Evolutionary conservation across 345 rosid species (phyloP), one percentile per base, ranked within the genome.

Genomic region (Microcos paniculata): DNA sequence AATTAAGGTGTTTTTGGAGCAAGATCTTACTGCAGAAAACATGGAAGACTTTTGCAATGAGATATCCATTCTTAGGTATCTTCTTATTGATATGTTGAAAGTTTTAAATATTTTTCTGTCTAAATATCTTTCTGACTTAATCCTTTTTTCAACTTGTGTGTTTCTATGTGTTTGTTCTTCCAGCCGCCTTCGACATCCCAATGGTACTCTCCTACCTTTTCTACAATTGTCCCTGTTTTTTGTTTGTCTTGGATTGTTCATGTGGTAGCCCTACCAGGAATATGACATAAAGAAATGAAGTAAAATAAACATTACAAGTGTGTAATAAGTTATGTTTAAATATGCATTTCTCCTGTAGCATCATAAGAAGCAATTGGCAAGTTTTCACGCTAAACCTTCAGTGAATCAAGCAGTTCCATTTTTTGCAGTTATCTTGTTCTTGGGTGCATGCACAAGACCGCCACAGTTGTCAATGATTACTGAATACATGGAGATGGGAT

Each of bases 31-130:
- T 66, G 90, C 90, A 49, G 99, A 93, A 85, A 95, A 93, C 82
- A 93, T 95, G 99, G 94, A 93, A 80, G 98, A 95, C 78, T 96
- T 96, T 78, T 92, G 99, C 88, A 96, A 96, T 58, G 99, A 94
- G 87, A 94, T 96, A 80, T 91, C 98, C 30, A 94, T 96, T 83
- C 93, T 96, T 56, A 91, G 99, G 99, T 92, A 68, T 73, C 56
- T 77, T 81, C 56, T 48, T 66, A 24, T 79, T 72, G 31, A 76
- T 73, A 45, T 74, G 74, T 85, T 83, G 59, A 72, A 56, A 55
- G 18, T 57, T 67, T 58, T 69, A 65, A 15, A 69, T 69, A 78
- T 73, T 70, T 78, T 75, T 75, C 56, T 70, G 49, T 24, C n/a
- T 23, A 65, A 75, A 18, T 66, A 56, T 67, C 57, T 72, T 83